These are phyloP conservation scores for Paramecium caudatum DNA, from an alignment of 73 alveolate species.

Conservation along the genomic window DNA sequence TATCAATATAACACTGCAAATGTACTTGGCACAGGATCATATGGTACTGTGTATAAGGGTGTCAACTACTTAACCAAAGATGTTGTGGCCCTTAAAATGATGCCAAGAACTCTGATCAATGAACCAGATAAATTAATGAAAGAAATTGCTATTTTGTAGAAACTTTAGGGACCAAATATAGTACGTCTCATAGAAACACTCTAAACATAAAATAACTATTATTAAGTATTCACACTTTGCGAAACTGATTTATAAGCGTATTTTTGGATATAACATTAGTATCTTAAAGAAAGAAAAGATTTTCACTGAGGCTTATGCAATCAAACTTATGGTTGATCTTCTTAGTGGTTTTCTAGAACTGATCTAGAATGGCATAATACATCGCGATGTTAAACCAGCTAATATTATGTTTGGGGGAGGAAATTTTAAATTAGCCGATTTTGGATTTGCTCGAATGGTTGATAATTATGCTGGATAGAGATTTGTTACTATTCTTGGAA, in stretches of 20 bases:
- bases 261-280: background rate
- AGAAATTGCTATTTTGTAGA: slow-evolving; percentile 72
- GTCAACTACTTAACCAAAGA: slow-evolving; percentile 71
- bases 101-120: slow-evolving; percentile 10
- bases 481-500: slow-evolving; percentile 63
- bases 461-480: slow-evolving; percentile 63
- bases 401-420: slow-evolving; percentile 51
- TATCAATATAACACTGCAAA: slow-evolving; percentile 58
- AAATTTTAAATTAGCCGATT: slow-evolving; percentile 70
- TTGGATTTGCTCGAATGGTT: slow-evolving; percentile 69
- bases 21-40: slow-evolving; percentile 80
- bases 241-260: slow-evolving; percentile 75
- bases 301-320: slow-evolving; percentile 7
- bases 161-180: slow-evolving; percentile 68
- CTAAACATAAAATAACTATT: slow-evolving; percentile 71
- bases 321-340: slow-evolving; percentile 45
- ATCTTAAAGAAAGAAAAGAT: slow-evolving; percentile 7
- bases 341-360: slow-evolving; percentile 69
- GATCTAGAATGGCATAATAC: slow-evolving; percentile 70
- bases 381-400: slow-evolving; percentile 77
- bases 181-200: slow-evolving; percentile 73
- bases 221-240: slow-evolving; percentile 69
- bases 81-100: slow-evolving; percentile 75
- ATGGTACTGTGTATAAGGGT: slow-evolving; percentile 76
- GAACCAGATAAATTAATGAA: slow-evolving; percentile 39